Base-by-base conservation (phyloP, 768 basidiomycete genomes). In the Serendipita vermifera region DNA sequence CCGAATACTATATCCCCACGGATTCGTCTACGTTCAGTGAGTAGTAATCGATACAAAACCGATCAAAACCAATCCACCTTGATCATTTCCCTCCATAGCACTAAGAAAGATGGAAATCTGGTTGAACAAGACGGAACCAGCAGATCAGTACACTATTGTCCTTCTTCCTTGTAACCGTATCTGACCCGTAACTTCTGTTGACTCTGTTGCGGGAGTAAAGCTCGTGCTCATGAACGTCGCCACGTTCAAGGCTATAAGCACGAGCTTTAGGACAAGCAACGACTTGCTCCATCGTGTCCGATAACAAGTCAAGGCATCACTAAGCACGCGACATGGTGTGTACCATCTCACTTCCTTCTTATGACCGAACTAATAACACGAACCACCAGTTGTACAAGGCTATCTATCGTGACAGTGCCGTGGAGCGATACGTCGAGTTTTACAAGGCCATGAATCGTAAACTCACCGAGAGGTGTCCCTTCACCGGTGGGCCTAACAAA, bases 81-180 rank as follows among this genome's bases (percentile, higher is more conserved):
- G n/a, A 9, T 51, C 24, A 29, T 91, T 91, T 75, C 87, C 89
- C 7, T 84, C 91, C 75, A 64, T 84, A 63, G 77, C 77, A 3
- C 87, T 87, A 31, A 63, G 64, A 15, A 68, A 60, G 57, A 75
- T 81, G 73, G 64, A 74, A 59, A 59, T 67, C 2, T 63, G 66
- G 43, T 62, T 84, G 58, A 57, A 57, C 40, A 64, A 71, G 46
- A 65, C 65, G 51, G 65, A 57, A 54, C 55, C 70, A 5, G 70
- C 69, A 36, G 59, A 66, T 2, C 71, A 79, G 60, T 88, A 88
- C 62, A 68, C 65, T 11, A 84, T 84, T 77, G 67, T 65, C n/a
- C 71, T 79, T 20, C 85, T 85, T 0, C 7, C 53, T 2, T 20
- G 69, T 4, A 33, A 61, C 7, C 65, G 64, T 3, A 60, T 66